A percentile compares a stretch with the other conserved stretches of the same genome.
Conservation (phyloP, 768 basidiomycete genomes). For the Leucosporidium scottii region DNA sequence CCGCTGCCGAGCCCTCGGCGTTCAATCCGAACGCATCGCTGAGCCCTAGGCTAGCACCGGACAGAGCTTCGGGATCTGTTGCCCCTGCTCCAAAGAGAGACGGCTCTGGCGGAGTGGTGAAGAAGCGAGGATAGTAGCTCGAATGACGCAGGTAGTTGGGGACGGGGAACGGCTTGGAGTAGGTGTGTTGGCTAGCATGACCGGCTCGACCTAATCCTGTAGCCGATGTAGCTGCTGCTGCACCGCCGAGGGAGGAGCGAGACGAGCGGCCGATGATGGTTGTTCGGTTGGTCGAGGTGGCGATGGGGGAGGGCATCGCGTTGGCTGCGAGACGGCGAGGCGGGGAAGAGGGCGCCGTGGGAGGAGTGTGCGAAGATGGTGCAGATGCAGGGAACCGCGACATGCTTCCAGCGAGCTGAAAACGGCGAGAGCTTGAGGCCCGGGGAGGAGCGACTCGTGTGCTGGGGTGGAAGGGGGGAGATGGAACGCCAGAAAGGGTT, state of each 20-base stretch:
- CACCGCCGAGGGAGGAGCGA: neutral
- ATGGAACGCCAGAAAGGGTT: too few relatives aligned
- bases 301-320: too few relatives aligned
- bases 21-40: neutral
- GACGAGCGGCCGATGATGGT: too few relatives aligned
- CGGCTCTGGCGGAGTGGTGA: slow-evolving; percentile 12
- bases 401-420: too few relatives aligned
- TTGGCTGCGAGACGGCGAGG: too few relatives aligned
- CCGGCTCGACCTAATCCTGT: neutral
- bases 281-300: too few relatives aligned
- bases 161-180: slow-evolving; percentile 23
- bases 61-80: neutral
- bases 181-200: neutral
- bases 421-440: too few relatives aligned
- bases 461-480: too few relatives aligned
- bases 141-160: slow-evolving; percentile 32
- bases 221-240: neutral
- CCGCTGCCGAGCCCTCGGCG: neutral
- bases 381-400: too few relatives aligned
- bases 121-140: slow-evolving; percentile 14
- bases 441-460: too few relatives aligned
- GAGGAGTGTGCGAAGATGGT: too few relatives aligned
- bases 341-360: too few relatives aligned
- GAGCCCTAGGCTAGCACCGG: neutral
- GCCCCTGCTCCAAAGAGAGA: neutral